These are phyloP conservation scores for Colletotrichum sp. DNA, from an alignment of 2,329 filamentous ascomycete genomes.

Conservation along the genomic window DNA sequence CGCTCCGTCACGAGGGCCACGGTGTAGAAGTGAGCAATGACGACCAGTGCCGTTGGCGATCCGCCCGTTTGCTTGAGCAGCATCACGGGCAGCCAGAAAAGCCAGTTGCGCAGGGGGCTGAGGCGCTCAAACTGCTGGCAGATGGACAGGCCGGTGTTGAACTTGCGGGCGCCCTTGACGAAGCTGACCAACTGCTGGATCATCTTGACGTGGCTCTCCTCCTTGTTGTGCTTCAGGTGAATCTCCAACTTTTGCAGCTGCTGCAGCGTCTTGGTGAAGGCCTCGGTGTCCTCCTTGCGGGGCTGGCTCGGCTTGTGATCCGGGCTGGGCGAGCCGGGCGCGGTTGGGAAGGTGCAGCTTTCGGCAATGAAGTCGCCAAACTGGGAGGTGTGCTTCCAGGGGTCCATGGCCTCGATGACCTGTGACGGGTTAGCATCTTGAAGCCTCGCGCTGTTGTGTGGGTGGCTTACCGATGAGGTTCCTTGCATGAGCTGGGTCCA, in stretches of 20 bases:
- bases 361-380: slow-evolving; percentile 84
- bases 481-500: slow-evolving; percentile 95
- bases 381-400: slow-evolving; percentile 88
- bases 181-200: slow-evolving; percentile 75
- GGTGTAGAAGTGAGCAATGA: slow-evolving; percentile 91
- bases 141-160: slow-evolving; percentile 72
- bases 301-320: slow-evolving; percentile 67
- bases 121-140: slow-evolving; percentile 90
- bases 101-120: slow-evolving; percentile 86
- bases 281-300: slow-evolving; percentile 72
- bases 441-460: neutral
- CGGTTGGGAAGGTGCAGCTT: slow-evolving; percentile 75
- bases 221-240: slow-evolving; percentile 71
- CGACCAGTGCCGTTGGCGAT: slow-evolving; percentile 79
- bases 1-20: slow-evolving; percentile 87
- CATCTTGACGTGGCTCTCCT: slow-evolving; percentile 64
- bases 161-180: slow-evolving; percentile 73
- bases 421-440: neutral
- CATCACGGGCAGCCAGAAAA: slow-evolving; percentile 93
- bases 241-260: slow-evolving; percentile 72
- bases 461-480: slow-evolving; percentile 76
- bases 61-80: slow-evolving; percentile 79
- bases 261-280: slow-evolving; percentile 69
- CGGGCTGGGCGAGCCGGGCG: slow-evolving; percentile 66
- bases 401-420: slow-evolving; percentile 90